These are phyloP conservation scores for Monosporascus sp. DNA, from an alignment of 2,329 filamentous ascomycete genomes.

Conservation along the genomic window DNA sequence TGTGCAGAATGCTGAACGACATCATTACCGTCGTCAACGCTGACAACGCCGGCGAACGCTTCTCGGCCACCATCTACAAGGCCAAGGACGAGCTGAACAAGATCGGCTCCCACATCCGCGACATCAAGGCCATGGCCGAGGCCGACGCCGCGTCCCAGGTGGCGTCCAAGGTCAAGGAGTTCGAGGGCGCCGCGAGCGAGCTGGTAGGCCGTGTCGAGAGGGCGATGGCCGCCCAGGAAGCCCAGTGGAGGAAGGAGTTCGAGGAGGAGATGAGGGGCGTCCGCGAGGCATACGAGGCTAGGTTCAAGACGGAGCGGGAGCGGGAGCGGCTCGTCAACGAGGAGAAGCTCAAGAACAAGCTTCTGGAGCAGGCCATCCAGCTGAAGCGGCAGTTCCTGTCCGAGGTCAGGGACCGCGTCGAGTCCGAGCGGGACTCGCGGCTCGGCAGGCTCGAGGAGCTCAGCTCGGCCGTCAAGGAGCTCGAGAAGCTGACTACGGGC, in stretches of 20 bases:
- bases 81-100: slow-evolving; percentile 78
- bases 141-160: slow-evolving; percentile 72
- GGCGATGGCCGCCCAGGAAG: slow-evolving; percentile 75
- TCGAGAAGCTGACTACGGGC: slow-evolving; percentile 80
- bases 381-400: slow-evolving; percentile 80
- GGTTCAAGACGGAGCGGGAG: slow-evolving; percentile 72
- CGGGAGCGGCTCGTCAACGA: slow-evolving; percentile 76
- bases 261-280: slow-evolving; percentile 78
- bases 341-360: slow-evolving; percentile 75
- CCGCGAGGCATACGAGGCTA: slow-evolving; percentile 70
- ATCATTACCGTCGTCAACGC: slow-evolving; percentile 91
- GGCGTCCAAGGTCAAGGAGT: slow-evolving; percentile 64
- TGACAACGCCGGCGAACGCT: slow-evolving; percentile 72
- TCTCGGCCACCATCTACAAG: slow-evolving; percentile 72
- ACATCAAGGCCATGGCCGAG: slow-evolving; percentile 64
- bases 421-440: slow-evolving; percentile 80
- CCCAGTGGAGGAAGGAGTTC: slow-evolving; percentile 81
- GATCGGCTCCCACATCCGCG: slow-evolving; percentile 72
- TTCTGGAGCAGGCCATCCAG: slow-evolving; percentile 84
- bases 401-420: slow-evolving; percentile 75
- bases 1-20: slow-evolving; percentile 93
- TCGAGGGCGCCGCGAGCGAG: slow-evolving; percentile 81
- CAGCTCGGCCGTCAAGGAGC: slow-evolving; percentile 68
- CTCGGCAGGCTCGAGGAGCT: slow-evolving; percentile 82
- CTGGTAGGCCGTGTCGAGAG: slow-evolving; percentile 84